phyloP scores from a whole-genome alignment of 2,329 filamentous ascomycete genomes.

The Cladosporium cucumerinum region DNA sequence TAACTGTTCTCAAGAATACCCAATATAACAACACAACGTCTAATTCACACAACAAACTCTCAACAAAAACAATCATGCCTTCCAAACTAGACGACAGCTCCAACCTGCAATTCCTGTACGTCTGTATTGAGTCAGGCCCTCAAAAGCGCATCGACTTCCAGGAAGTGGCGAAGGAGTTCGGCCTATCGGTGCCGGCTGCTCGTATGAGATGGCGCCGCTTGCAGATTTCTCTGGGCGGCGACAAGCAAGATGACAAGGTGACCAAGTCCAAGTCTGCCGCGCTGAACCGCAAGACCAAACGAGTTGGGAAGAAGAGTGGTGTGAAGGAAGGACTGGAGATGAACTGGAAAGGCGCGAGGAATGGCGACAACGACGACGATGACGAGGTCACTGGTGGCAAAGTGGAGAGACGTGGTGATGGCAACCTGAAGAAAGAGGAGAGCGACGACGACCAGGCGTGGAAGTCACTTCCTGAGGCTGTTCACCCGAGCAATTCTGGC shows the following conservation, averaged over 20 bases:
- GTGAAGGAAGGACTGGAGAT: slow-evolving; percentile 22
- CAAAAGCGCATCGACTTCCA: slow-evolving; percentile 19
- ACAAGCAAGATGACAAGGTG: not conserved
- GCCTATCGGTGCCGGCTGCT: slow-evolving; percentile 20
- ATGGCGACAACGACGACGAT: slow-evolving; percentile 8
- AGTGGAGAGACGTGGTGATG: not conserved
- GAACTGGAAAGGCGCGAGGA: slow-evolving; percentile 22
- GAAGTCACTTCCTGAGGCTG: slow-evolving; percentile 3
- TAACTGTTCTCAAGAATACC: not conserved
- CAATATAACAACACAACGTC: not conserved
- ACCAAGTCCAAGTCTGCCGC: not conserved
- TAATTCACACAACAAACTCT: not conserved
- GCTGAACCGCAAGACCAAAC: not conserved
- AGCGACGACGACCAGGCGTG: not conserved
- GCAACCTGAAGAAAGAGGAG: slow-evolving; percentile 14
- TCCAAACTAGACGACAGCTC: slow-evolving; percentile 20
- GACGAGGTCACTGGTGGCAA: slow-evolving; percentile 1
- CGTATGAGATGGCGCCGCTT: slow-evolving; percentile 21
- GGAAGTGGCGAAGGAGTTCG: slow-evolving; percentile 18
- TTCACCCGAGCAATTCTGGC: not conserved
- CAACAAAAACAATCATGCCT: slow-evolving; percentile 17
- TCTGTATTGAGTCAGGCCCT: slow-evolving; percentile 19
- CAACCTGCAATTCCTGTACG: slow-evolving; percentile 21
- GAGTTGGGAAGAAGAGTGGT: not conserved
- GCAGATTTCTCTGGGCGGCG: slow-evolving; percentile 8